Conservation (phyloP, 257 asterid species). For the Jasminum sambac region DNA sequence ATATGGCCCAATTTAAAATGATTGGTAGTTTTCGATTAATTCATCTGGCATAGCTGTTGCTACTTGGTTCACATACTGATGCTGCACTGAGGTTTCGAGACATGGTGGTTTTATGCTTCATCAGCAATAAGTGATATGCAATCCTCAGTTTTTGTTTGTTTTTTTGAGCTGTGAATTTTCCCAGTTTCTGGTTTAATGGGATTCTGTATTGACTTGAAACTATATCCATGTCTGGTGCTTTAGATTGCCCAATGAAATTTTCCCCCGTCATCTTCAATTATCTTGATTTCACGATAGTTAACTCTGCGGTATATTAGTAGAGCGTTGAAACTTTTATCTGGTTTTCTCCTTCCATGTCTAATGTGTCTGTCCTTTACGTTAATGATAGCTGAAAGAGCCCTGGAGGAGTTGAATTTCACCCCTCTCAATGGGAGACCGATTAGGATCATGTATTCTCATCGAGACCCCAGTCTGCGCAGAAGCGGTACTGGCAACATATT, state of each 20-base stretch:
- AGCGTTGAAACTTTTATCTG: background rate
- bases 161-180: background rate
- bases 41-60: background rate
- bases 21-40: background rate
- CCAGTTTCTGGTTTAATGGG: background rate
- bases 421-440: conserved; percentile 84
- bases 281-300: background rate
- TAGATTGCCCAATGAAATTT: background rate
- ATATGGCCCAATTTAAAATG: background rate
- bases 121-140: background rate
- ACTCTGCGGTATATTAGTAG: too few relatives aligned
- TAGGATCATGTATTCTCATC: conserved; percentile 78
- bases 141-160: background rate
- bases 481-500: conserved; percentile 86
- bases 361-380: conserved; percentile 10
- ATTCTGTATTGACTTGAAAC: background rate
- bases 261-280: background rate
- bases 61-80: background rate
- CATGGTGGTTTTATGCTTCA: background rate
- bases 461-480: conserved; percentile 79
- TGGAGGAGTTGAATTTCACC: conserved; percentile 74
- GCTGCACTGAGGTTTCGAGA: background rate
- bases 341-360: background rate
- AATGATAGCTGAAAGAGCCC: conserved; percentile 72
- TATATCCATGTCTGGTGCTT: background rate